phyloP scores from a whole-genome alignment of 129 eudicot genomes.

The Centrapalus pauciflorus region DNA sequence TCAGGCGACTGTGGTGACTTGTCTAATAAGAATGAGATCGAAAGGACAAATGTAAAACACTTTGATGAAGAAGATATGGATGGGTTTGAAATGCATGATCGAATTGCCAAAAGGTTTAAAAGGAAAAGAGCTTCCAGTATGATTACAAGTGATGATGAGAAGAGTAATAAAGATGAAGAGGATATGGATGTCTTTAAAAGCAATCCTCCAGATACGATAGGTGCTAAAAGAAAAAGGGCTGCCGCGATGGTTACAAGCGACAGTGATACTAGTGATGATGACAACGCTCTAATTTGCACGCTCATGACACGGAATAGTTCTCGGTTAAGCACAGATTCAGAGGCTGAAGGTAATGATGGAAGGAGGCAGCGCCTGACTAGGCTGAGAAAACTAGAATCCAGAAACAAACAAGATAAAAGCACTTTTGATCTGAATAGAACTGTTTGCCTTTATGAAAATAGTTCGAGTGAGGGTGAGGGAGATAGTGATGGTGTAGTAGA shows the following conservation, averaged over 20 bases:
- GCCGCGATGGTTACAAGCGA: constrained; percentile 34
- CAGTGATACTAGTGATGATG: constrained; percentile 43
- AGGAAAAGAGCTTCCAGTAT: constrained; percentile 34
- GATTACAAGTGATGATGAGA: constrained; percentile 32
- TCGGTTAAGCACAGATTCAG: background rate
- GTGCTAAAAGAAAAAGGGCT: constrained; percentile 32
- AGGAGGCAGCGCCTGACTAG: constrained; percentile 23
- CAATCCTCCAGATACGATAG: background rate
- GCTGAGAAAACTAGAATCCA: constrained; percentile 25
- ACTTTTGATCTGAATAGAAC: background rate
- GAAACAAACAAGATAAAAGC: constrained; percentile 7
- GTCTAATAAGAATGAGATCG: background rate
- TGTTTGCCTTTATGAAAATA: background rate
- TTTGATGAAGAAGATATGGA: constrained; percentile 22
- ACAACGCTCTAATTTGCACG: constrained; percentile 39
- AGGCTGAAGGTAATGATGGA: constrained; percentile 6
- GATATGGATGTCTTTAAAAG: constrained; percentile 10
- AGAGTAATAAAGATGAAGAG: constrained; percentile 9
- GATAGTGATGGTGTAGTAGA: constrained; percentile 34
- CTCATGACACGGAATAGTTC: constrained; percentile 19
- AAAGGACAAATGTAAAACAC: constrained; percentile 3
- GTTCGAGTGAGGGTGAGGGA: constrained; percentile 23
- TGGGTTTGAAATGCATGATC: constrained; percentile 3
- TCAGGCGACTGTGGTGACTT: constrained; percentile 7
- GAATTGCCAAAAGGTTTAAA: constrained; percentile 21